Percentiles rank a stretch among this genome's conserved stretches.
Evolutionary conservation across 2,329 filamentous ascomycete genomes (phyloP).

Genomic region (Leptographium radiaticola): DNA sequence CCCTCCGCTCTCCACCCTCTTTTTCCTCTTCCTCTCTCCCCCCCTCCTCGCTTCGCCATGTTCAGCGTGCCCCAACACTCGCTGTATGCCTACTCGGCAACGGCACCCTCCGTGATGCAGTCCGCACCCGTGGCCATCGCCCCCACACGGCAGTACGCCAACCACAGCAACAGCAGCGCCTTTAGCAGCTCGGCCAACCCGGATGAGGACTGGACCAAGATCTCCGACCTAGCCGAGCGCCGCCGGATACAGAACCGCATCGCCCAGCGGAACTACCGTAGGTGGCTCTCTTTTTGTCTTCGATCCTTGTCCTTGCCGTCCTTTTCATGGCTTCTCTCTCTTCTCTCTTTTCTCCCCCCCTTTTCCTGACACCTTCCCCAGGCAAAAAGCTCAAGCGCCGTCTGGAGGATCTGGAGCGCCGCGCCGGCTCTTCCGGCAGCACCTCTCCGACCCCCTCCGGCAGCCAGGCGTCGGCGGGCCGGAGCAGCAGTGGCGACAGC

Average conservation of each 20-base stretch:
- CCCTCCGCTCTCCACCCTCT: not conserved
- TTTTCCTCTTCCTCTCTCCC: not conserved
- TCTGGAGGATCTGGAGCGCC: slow-evolving; percentile 71
- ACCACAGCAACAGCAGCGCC: slow-evolving; percentile 77
- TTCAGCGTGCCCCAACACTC: slow-evolving; percentile 29
- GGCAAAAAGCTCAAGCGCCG: slow-evolving; percentile 90
- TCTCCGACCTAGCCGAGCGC: slow-evolving; percentile 89
- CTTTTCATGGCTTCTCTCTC: not conserved
- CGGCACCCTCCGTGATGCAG: slow-evolving; percentile 15
- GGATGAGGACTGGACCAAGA: slow-evolving; percentile 98
- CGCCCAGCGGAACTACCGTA: slow-evolving; percentile 94
- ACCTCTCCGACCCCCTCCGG: slow-evolving; percentile 15
- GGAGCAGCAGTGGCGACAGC: not conserved
- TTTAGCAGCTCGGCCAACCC: slow-evolving; percentile 91
- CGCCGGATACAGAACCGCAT: slow-evolving; percentile 94
- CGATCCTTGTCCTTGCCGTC: not conserved
- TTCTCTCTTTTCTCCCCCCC: not conserved
- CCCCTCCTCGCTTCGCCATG: slow-evolving; percentile 18
- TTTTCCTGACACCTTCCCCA: slow-evolving; percentile 21
- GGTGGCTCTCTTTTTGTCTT: slow-evolving; percentile 4
- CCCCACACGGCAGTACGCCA: slow-evolving; percentile 52
- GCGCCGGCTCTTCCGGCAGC: slow-evolving; percentile 40
- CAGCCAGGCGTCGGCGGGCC: not conserved
- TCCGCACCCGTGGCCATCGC: slow-evolving; percentile 16
- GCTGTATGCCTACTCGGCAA: slow-evolving; percentile 23